These are phyloP conservation scores for Xylariaceae sp. DNA, from an alignment of 2,329 filamentous ascomycete genomes.

Conservation along the genomic window DNA sequence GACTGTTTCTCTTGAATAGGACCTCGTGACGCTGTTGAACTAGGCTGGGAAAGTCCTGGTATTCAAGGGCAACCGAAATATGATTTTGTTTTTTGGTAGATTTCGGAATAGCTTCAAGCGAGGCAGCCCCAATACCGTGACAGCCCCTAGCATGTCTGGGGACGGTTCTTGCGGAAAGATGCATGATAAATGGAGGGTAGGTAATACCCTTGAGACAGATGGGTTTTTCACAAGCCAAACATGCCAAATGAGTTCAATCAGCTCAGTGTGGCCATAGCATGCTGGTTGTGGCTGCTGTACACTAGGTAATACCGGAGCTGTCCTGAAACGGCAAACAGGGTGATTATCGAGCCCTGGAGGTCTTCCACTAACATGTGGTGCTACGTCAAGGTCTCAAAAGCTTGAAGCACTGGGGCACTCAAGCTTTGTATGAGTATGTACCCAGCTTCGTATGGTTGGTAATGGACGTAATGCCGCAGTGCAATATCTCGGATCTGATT, in stretches of 20 bases:
- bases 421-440: neutral
- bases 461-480: neutral
- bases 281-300: slow-evolving; percentile 11
- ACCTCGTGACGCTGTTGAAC: slow-evolving; percentile 13
- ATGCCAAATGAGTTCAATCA: slow-evolving; percentile 2
- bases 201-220: slow-evolving; percentile 18
- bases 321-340: slow-evolving; percentile 24
- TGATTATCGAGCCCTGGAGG: slow-evolving; percentile 26
- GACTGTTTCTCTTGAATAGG: neutral
- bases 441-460: neutral
- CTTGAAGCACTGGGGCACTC: neutral
- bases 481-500: neutral
- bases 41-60: neutral
- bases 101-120: slow-evolving; percentile 25
- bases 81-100: neutral
- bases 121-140: slow-evolving; percentile 4
- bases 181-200: slow-evolving; percentile 19
- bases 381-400: neutral
- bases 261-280: slow-evolving; percentile 3
- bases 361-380: slow-evolving; percentile 6
- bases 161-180: slow-evolving; percentile 18
- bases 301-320: slow-evolving; percentile 24
- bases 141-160: slow-evolving; percentile 11
- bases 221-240: slow-evolving; percentile 20
- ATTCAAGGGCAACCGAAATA: neutral